Base-by-base conservation (phyloP, 2,329 filamentous ascomycete species). In the Akanthomyces muscarius region DNA sequence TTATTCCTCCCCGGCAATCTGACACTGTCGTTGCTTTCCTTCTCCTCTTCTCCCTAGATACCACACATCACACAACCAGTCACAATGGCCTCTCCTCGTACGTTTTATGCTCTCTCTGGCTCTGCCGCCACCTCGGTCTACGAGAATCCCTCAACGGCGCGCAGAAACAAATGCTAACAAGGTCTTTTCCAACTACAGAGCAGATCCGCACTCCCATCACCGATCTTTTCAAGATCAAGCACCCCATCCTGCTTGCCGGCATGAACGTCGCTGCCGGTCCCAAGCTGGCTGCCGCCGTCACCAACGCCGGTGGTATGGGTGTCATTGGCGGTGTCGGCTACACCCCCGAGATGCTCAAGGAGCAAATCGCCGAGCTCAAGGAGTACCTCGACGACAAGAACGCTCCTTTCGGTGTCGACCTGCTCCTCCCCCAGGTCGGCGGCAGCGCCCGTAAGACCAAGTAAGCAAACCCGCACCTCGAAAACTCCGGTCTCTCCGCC, bases 201-300 rank as follows among this genome's bases (percentile, higher is more conserved):
- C 71, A 77, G 82, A 89, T 99, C 78, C 91, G 91, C 73, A 99
- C 95, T 61, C 88, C 91, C 69, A 83, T 93, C 72, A 99, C 95
- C 70, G 94, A 98, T 85, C 90, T 98, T 68, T 90, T 99, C 80
- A 91, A 92, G 83, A 98, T 99, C 86, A 91, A 96, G 77, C 95
- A 99, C 80, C 95, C 95, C 64, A 83, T 99, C 74, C 82, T 99
- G 73, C 88, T 99, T 66, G 95, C 95, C 71, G 95, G 95, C 76
- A 99, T 99, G 95, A 98, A 99, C 84, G 95, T 98, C 67, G 95
- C 95, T 63, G 95, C 95, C 65, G 95, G 95, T 57, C 95, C 95
- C 62, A 96, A 92, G 84, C 88, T 99, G 73, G 95, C 95, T 60
- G 95, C 95, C 41, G 95, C 95, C 48, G 95, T 99, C 71, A 96